Evolutionary conservation across 2,329 filamentous ascomycete species (phyloP), one percentile per base, ranked within the genome.

Genomic region (Daldinia eschscholtzii): DNA sequence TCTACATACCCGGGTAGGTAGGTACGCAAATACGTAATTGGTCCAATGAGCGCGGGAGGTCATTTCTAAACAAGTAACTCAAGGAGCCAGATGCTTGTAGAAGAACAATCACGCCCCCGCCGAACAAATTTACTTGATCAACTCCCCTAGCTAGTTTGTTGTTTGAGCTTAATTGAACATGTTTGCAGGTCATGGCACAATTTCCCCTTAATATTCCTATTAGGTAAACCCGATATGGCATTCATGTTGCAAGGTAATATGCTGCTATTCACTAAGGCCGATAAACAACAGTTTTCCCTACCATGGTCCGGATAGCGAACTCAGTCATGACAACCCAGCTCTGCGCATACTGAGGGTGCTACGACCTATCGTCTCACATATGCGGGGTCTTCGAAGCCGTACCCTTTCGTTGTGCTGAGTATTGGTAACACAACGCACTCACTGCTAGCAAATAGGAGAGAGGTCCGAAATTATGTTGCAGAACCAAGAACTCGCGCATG

Each of bases 31-130:
- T 12, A 23, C 20, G 64, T 28, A 42, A 68, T 62, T 56, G 42
- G 13, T 26, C 68, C 65, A 70, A 70, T 68, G 28, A 68, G 15
- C 26, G 30, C 6, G 42, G 15, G 4, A 23, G 33, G 52, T 26
- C 35, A 33, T 62, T 20, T 30, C 46, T n/a, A 57, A 63, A 56
- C 20, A 46, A 62, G 52, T 46, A 60, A 46, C 39, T 35, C 18
- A 53, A 55, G 64, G 61, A 61, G 26, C 35, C 48, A 23, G 41
- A 70, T 60, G 58, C 62, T 20, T 50, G 48, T 23, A 55, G 15
- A 18, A 42, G 26, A 52, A 33, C 23, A 48, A 20, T 53, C 9
- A 33, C 12, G 20, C 35, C 35, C 35, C 4, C 12, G 35, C 13
- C 12, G 12, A 13, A 15, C 12, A 39, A 15, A 39, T 39, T 39